Percentiles rank a stretch among this genome's conserved stretches.
Evolutionary conservation across 768 basidiomycete species (phyloP).

Genomic region (Tephrocybe sp.): DNA sequence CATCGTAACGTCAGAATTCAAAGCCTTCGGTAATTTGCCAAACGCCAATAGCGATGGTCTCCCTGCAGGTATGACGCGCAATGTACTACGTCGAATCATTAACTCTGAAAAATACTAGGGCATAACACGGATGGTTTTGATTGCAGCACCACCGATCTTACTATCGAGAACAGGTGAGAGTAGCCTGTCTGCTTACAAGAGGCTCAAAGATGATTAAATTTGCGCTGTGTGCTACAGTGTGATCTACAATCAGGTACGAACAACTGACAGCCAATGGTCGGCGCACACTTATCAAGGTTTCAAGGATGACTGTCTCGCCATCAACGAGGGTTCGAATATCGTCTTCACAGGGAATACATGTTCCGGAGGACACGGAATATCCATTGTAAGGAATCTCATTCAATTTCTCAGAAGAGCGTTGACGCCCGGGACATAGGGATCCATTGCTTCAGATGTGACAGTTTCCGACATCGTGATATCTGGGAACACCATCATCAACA

Average conservation of each 20-base stretch:
- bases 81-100: neutral
- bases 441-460: slow-evolving; percentile 44
- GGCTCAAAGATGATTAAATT: neutral
- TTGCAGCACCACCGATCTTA: slow-evolving; percentile 32
- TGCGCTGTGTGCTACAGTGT: slow-evolving; percentile 20
- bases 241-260: slow-evolving; percentile 37
- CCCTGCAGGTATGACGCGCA: slow-evolving; percentile 35
- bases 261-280: neutral
- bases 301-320: slow-evolving; percentile 64
- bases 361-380: slow-evolving; percentile 63
- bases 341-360: slow-evolving; percentile 54
- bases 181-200: neutral
- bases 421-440: slow-evolving; percentile 50
- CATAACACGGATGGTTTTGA: slow-evolving; percentile 57
- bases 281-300: neutral
- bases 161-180: slow-evolving; percentile 44
- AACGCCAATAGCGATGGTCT: slow-evolving; percentile 50
- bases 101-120: slow-evolving; percentile 23
- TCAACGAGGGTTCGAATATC: slow-evolving; percentile 44
- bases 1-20: neutral
- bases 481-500: slow-evolving; percentile 54
- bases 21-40: slow-evolving; percentile 52
- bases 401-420: slow-evolving; percentile 22
- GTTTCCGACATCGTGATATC: slow-evolving; percentile 49
- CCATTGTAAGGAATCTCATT: slow-evolving; percentile 48